phyloP scores from a whole-genome alignment of 371 early-diverging fungal species.

The Mortierella sp. region DNA sequence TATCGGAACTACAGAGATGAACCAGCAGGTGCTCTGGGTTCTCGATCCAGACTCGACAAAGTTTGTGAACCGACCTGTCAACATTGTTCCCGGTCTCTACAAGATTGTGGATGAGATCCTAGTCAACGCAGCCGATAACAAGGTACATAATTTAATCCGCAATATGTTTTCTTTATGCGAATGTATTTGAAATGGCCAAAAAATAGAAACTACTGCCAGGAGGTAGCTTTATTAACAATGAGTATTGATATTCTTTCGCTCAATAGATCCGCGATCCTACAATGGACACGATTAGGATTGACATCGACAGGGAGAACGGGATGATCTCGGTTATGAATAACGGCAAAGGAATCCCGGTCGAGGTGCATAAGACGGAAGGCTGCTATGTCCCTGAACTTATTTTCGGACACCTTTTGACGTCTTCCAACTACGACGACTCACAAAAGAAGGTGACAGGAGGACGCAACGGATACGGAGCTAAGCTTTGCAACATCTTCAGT shows the following conservation, averaged over 20 bases:
- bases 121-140: slow-evolving; percentile 98
- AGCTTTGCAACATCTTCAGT: slow-evolving; percentile 99
- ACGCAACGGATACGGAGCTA: slow-evolving; percentile 99
- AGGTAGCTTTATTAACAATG: background rate
- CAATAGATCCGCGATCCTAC: slow-evolving; percentile 89
- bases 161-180: background rate
- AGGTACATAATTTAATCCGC: slow-evolving; percentile 63
- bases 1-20: slow-evolving; percentile 97
- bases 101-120: slow-evolving; percentile 99
- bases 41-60: slow-evolving; percentile 73
- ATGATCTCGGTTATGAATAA: slow-evolving; percentile 96
- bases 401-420: slow-evolving; percentile 99
- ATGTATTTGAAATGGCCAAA: background rate
- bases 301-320: slow-evolving; percentile 88
- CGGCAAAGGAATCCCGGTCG: slow-evolving; percentile 98
- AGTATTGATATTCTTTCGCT: background rate
- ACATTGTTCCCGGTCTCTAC: slow-evolving; percentile 98
- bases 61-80: slow-evolving; percentile 84
- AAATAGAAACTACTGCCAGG: background rate
- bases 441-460: slow-evolving; percentile 99
- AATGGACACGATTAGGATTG: slow-evolving; percentile 96
- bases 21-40: slow-evolving; percentile 92
- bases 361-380: slow-evolving; percentile 95
- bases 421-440: slow-evolving; percentile 99
- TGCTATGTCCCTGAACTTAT: slow-evolving; percentile 99